Evolutionary conservation across 345 rosid species (phyloP).

Genomic region (Anastatica hierochuntica): DNA sequence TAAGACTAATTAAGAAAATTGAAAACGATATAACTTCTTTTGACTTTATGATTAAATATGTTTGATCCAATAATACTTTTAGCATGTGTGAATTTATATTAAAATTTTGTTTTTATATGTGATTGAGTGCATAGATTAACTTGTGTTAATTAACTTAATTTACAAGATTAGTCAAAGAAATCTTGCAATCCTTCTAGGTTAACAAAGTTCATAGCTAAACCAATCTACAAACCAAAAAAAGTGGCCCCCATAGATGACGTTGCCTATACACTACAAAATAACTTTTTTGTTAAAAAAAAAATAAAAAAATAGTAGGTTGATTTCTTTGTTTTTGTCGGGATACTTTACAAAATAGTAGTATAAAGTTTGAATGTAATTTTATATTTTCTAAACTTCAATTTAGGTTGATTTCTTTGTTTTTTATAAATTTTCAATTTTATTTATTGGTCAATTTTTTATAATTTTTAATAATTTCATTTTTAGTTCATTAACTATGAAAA

Average conservation of each 20-base stretch:
- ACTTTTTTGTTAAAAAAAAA: no score
- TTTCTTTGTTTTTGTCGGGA: no score
- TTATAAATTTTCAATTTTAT: no score
- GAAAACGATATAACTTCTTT: no score
- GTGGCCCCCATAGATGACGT: background rate
- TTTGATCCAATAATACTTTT: background rate
- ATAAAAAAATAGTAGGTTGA: no score
- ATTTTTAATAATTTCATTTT: no score
- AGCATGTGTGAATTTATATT: background rate
- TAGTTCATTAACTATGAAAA: no score
- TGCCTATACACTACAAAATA: background rate
- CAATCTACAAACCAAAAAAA: background rate
- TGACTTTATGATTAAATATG: background rate
- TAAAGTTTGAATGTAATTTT: constrained; percentile 6
- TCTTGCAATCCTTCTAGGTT: background rate
- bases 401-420: background rate
- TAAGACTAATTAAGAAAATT: no score
- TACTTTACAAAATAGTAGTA: no score
- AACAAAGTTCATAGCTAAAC: background rate
- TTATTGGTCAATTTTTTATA: no score
- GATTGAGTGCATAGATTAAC: background rate
- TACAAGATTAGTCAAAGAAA: background rate
- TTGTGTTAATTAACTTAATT: background rate
- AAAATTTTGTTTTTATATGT: no score
- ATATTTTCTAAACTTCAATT: background rate